Base-by-base conservation (phyloP, 1,139 yeast genomes). In the Hyphopichia fennica region DNA sequence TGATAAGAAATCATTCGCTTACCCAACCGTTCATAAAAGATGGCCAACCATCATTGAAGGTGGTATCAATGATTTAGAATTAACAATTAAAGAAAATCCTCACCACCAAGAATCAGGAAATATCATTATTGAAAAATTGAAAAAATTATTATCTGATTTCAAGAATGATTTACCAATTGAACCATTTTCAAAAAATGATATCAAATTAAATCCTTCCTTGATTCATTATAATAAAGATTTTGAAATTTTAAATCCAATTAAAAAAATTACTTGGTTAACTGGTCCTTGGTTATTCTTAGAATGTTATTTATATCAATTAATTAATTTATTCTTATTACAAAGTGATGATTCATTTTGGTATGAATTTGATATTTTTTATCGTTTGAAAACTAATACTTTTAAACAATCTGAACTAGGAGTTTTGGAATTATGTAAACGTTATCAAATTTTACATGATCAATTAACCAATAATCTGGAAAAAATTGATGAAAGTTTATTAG, bases 271-370 rank as follows among this genome's bases (percentile, higher is more conserved):
- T 16, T 93, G 97, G 98, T 69, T 73, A 46, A 75, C 84, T n/a
- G 96, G 93, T 0, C 96, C 96, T 16, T 93, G 99, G 99, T 69
- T 93, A 43, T 85, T 75, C 56, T 72, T 87, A 39, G 99, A 95
- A 63, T 86, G 96, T 61, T 84, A 84, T 58, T 60, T 93, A 47
- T 93, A 93, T 66, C 81, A 95, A 46, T 63, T 73, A 44, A 68
- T 90, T 43, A 80, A 84, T 56, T 51, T 67, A 31, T 58, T 69
- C 52, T 67, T 83, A 59, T 57, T 69, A 43, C 44, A 61, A 41
- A 51, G 56, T 3, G 36, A 44, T 3, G 57, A 55, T 27, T 30
- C 46, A 15, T 56, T 54, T 41, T 84, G 90, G 90, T 60, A 65
- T 39, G 53, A 67, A 15, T 84, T 79, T 57, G 99, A 93, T 59